These are phyloP conservation scores for Globisporangium cystogenes DNA, from an alignment of 352 stramenopile species.

Conservation along the genomic window DNA sequence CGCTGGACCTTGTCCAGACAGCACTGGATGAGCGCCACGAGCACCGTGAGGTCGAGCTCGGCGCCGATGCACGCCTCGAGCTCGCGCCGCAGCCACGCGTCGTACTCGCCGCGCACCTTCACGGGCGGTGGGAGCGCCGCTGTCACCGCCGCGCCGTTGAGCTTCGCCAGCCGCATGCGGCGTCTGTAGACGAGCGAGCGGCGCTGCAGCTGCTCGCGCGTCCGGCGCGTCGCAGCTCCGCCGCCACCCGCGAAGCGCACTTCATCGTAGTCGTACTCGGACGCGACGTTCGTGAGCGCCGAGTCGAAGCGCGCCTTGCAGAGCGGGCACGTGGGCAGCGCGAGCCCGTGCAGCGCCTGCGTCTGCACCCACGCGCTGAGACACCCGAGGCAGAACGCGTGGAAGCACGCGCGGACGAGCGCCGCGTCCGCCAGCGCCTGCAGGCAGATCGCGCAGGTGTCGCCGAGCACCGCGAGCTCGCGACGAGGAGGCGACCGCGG, in stretches of 20 bases:
- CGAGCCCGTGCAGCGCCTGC: conserved; percentile 48
- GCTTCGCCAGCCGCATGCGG: conserved; percentile 38
- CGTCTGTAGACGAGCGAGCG: conserved; percentile 54
- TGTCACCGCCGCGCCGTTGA: conserved; percentile 30
- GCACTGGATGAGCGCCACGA: conserved; percentile 57
- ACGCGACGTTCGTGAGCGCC: conserved; percentile 55
- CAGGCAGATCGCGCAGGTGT: conserved; percentile 68
- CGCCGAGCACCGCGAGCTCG: conserved; percentile 56
- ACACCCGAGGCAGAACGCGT: conserved; percentile 74
- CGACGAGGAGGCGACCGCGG: conserved; percentile 13
- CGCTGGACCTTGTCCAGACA: conserved; percentile 45
- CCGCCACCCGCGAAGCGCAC: conserved; percentile 33
- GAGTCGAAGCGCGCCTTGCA: conserved; percentile 60
- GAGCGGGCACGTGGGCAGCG: conserved; percentile 48
- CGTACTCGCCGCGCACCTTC: conserved; percentile 56
- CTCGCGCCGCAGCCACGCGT: conserved; percentile 55
- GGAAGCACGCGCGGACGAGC: conserved; percentile 57
- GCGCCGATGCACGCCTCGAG: conserved; percentile 59
- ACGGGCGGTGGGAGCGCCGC: conserved; percentile 23
- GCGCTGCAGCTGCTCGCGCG: conserved; percentile 17
- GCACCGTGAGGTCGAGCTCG: conserved; percentile 58
- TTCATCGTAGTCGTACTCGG: conserved; percentile 56
- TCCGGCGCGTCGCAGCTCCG: conserved; percentile 6
- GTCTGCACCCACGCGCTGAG: conserved; percentile 55
- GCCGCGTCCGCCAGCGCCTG: conserved; percentile 45